Conservation (phyloP, 202 grass and related monocot species). For the Panicum hallii region DNA sequence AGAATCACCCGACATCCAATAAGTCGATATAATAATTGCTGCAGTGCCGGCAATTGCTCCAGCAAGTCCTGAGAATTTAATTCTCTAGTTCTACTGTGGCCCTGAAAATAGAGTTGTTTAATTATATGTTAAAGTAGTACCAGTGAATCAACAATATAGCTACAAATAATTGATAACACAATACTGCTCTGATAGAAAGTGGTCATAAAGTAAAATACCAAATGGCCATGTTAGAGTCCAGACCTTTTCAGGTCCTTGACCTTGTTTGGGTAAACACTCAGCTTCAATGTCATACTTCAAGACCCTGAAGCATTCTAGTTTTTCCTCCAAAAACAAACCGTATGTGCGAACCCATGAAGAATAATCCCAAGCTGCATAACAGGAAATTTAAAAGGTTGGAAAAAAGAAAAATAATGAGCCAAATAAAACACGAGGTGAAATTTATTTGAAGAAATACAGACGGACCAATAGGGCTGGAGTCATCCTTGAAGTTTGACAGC, state of each 20-base stretch:
- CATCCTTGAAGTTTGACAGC: constrained; percentile 95
- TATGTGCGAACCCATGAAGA: constrained; percentile 95
- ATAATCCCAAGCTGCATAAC: constrained; percentile 83
- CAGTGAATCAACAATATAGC: not conserved
- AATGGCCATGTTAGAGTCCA: constrained; percentile 31
- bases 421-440: constrained; percentile 6
- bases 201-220: constrained; percentile 25
- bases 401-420: constrained; percentile 2
- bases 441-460: constrained; percentile 32
- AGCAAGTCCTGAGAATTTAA: constrained; percentile 78
- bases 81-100: constrained; percentile 83
- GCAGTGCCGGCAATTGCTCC: constrained; percentile 85
- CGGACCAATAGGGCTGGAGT: constrained; percentile 82
- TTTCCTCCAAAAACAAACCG: constrained; percentile 90
- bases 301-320: constrained; percentile 92
- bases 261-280: constrained; percentile 74
- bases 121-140: constrained; percentile 7
- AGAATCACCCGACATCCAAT: constrained; percentile 82
- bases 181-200: not conserved
- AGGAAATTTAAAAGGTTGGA: constrained; percentile 5
- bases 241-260: constrained; percentile 88
- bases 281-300: constrained; percentile 95
- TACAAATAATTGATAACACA: constrained; percentile 6
- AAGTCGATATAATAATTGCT: constrained; percentile 94
- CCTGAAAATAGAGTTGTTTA: constrained; percentile 52